Base-by-base conservation (phyloP, 345 rosid species). In the Garcia nutans region DNA sequence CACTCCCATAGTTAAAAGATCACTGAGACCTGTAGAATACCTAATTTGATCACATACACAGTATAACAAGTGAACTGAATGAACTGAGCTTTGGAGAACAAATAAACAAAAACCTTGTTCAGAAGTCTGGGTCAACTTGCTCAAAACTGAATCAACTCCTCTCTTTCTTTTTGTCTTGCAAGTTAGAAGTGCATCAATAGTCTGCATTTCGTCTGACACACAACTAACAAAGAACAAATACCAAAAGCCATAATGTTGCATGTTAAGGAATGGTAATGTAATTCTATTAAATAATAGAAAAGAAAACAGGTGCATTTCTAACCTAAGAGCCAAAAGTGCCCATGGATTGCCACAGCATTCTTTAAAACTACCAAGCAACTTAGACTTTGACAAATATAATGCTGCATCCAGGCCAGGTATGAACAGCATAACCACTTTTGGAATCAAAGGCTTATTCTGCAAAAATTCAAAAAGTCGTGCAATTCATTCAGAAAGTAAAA, bases 381-480 rank as follows among this genome's bases (percentile, higher is more conserved):
- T 96, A 66, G 92, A 80, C 70, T 88, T 90, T 45, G 99, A 87
- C 69, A 93, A 82, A 82, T 89, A 96, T 72, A 96, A 72, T 78
- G 90, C 89, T 45, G 99, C 94, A 81, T 92, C 99, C 74, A 96
- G 85, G 68, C 99, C 97, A 82, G 99, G 99, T 71, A 92, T 84
- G 81, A 92, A 93, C 47, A 93, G 89, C 96, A 93, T 68, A 52
- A 89, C 93, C 84, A 96, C 99, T 76, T 96, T 96, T 1, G 91
- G 93, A 71, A 96, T 90, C 75, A 96, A 82, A 72, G 97, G 97
- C 84, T 84, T 96, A 84, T 96, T 93, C 99, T 96, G 91, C 87
- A 88, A 77, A 82, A 63, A 68, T 66, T 20, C 67, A 79, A 69
- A 77, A 75, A 23, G 45, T 23, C 17, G 76, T 17, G 65, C 74